Base-by-base conservation (phyloP, 1,284 basidiomycete species). In the Xanthoconium separans region DNA sequence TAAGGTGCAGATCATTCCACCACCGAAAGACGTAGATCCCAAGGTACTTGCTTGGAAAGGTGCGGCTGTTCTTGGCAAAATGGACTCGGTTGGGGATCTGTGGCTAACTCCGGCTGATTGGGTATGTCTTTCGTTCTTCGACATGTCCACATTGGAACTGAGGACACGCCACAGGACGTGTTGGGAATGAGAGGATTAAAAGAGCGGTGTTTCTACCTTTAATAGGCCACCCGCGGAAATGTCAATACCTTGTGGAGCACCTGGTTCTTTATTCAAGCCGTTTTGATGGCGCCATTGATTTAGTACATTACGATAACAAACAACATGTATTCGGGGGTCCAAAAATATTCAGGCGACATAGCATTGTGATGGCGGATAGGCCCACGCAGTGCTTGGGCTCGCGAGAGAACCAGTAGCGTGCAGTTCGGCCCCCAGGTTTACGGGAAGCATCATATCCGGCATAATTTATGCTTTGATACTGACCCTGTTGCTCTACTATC, bases 21-120 rank as follows among this genome's bases (percentile, higher is more conserved):
- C 93, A 3, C 95, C 95, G 2, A 91, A 95, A 65, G 93, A 95
- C 55, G 86, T 98, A 54, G 95, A 98, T 71, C 93, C 93, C 6
- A 82, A 85, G 36, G 86, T 93, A 47, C 79, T 98, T 40, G 86
- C 86, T 22, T 99, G 96, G 96, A 98, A 98, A 72, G 96, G 96
- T 6, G 93, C 91, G 18, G 85, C 90, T n/a, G 93, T 97, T 20
- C 83, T 98, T 54, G 93, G 89, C 30, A 91, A 93, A 71, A 89
- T 99, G 80, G 96, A 98, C 47, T 83, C 85, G 2, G 83, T 91
- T 51, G 80, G 84, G 46, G 96, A 99, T 64, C 74, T 98, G 59
- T 98, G 96, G 94, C 78, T 98, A 43, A 84, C 89, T 13, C 75
- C 78, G 51, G 78, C 85, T 43, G 96, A 99, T 70, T 98, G 94